A percentile compares a stretch with the other conserved stretches of the same genome.
Conservation (phyloP, 73 alveolate genomes). For the Blepharisma japonicum region DNA sequence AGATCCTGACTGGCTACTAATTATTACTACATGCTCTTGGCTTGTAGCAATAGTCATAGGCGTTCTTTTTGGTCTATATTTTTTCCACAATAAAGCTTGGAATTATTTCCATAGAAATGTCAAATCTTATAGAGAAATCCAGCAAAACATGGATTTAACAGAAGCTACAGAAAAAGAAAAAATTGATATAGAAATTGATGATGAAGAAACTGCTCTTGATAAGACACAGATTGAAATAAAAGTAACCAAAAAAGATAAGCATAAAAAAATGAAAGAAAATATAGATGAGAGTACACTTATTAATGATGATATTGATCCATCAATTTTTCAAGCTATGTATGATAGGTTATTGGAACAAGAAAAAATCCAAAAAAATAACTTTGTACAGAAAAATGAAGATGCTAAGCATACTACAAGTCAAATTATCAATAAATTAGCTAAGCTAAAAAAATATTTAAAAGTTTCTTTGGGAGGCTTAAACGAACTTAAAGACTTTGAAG, state of each 20-base stretch:
- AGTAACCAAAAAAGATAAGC: too few species aligned
- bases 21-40: slow-evolving; percentile 30
- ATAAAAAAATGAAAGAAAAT: not conserved
- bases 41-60: slow-evolving; percentile 35
- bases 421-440: not conserved
- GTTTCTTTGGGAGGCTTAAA: not conserved
- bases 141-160: slow-evolving; percentile 24
- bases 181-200: not conserved
- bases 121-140: slow-evolving; percentile 18
- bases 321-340: not conserved
- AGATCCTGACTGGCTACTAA: slow-evolving; percentile 44
- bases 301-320: slow-evolving; percentile 15
- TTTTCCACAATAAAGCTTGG: slow-evolving; percentile 57
- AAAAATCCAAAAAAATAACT: not conserved
- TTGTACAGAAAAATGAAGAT: not conserved
- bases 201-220: slow-evolving; percentile 1
- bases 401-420: not conserved
- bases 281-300: too few species aligned
- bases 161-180: not conserved
- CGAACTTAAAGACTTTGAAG: not conserved
- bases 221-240: not conserved
- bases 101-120: slow-evolving; percentile 26
- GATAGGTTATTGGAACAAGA: not conserved
- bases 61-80: slow-evolving; percentile 43
- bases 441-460: not conserved